Percentiles rank a stretch among this genome's conserved stretches.
Conservation (phyloP, 2,329 filamentous ascomycete genomes). For the Trichoderma atrobrunneum region DNA sequence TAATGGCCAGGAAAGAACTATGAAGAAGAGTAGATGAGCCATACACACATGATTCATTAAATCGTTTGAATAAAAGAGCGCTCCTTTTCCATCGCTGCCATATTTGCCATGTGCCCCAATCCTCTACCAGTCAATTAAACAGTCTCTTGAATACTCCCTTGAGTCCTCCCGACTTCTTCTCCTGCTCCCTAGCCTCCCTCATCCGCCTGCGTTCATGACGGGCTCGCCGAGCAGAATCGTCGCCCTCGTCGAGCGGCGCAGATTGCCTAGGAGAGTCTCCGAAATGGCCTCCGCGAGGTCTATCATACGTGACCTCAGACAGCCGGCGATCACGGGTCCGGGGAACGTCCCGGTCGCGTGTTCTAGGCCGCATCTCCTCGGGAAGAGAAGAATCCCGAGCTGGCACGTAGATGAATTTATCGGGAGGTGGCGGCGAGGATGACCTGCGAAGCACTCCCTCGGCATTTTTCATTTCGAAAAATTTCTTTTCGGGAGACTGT, state of each 20-base stretch:
- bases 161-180: slow-evolving; percentile 35
- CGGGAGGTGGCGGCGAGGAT: slow-evolving; percentile 22
- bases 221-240: slow-evolving; percentile 36
- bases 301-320: slow-evolving; percentile 8
- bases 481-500: slow-evolving; percentile 36
- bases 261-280: slow-evolving; percentile 24
- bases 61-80: slow-evolving; percentile 13
- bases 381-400: slow-evolving; percentile 13
- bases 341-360: slow-evolving; percentile 9
- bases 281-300: slow-evolving; percentile 23
- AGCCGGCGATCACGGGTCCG: slow-evolving; percentile 23
- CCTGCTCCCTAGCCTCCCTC: slow-evolving; percentile 29
- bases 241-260: slow-evolving; percentile 23
- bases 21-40: slow-evolving; percentile 17
- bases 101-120: not conserved
- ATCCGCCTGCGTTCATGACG: slow-evolving; percentile 35
- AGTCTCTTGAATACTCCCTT: slow-evolving; percentile 39
- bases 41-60: slow-evolving; percentile 21
- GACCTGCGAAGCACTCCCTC: slow-evolving; percentile 34
- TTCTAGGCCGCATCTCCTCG: slow-evolving; percentile 3
- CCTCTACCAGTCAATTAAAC: slow-evolving; percentile 28
- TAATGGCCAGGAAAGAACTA: slow-evolving; percentile 8
- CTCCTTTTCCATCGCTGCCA: slow-evolving; percentile 9
- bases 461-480: slow-evolving; percentile 41
- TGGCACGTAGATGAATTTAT: slow-evolving; percentile 8